A percentile compares a stretch with the other conserved stretches of the same genome.
Evolutionary conservation across 306 rosid species (phyloP).

Genomic region (Vigna nakashimae): DNA sequence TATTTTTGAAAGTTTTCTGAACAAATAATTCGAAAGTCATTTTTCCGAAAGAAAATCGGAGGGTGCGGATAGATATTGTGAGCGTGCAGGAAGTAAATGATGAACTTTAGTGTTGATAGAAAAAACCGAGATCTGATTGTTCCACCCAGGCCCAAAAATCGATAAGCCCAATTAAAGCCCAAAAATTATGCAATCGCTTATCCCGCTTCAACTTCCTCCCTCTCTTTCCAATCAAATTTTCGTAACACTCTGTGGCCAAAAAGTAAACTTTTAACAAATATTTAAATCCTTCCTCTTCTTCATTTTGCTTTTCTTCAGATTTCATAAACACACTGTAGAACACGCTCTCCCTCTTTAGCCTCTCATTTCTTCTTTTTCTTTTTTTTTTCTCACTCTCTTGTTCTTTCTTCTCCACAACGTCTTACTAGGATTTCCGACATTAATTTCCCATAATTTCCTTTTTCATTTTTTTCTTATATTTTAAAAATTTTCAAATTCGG

Average conservation of each 20-base stretch:
- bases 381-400: neutral
- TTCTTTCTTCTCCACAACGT: conserved; percentile 1
- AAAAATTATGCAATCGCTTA: neutral
- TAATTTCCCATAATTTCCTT: neutral
- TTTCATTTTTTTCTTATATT: neutral
- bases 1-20: no score
- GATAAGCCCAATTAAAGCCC: neutral
- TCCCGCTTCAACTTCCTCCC: conserved; percentile 25
- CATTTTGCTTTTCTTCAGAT: conserved; percentile 9
- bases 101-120: no score
- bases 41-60: no score
- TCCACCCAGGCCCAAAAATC: neutral
- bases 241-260: neutral
- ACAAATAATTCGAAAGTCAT: no score
- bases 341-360: neutral
- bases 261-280: neutral
- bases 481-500: neutral
- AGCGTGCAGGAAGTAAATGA: no score
- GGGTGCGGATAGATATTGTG: no score
- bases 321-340: neutral
- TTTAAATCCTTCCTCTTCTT: conserved; percentile 9
- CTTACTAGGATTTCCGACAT: conserved; percentile 38
- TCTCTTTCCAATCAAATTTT: neutral
- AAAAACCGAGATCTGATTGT: no score
- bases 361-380: neutral